Conservation (phyloP, 331 rosid genomes). For the Ulmus americana region DNA sequence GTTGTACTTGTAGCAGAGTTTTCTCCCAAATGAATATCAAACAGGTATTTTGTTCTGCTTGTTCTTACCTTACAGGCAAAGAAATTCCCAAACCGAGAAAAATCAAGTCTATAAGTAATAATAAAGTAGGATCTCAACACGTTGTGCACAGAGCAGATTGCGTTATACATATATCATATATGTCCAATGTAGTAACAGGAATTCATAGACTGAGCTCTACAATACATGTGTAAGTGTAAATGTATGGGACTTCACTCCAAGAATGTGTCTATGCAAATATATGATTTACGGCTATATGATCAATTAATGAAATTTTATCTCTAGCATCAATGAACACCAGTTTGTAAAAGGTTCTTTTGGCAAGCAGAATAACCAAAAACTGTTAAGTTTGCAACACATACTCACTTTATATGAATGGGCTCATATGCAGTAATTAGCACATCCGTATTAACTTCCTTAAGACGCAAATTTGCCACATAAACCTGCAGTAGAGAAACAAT, state of each 20-base stretch:
- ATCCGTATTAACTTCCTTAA: constrained; percentile 73
- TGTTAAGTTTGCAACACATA: constrained; percentile 7
- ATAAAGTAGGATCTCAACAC: too few relatives aligned
- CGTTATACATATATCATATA: too few relatives aligned
- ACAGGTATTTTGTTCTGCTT: too few relatives aligned
- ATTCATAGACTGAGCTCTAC: background rate
- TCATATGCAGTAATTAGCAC: constrained; percentile 75
- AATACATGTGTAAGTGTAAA: background rate
- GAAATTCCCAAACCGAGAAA: too few relatives aligned
- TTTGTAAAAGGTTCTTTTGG: background rate
- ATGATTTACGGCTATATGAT: background rate
- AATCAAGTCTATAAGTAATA: too few relatives aligned
- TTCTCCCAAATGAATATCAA: too few relatives aligned
- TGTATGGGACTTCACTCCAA: background rate
- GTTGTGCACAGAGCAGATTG: too few relatives aligned
- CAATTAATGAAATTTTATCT: background rate
- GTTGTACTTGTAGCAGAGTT: too few relatives aligned
- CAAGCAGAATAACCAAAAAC: background rate
- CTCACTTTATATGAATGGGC: constrained; percentile 84
- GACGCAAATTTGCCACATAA: constrained; percentile 78
- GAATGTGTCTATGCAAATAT: background rate
- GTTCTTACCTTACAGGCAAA: too few relatives aligned
- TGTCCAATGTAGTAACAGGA: too few relatives aligned
- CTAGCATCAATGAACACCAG: background rate
- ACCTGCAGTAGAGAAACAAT: constrained; percentile 43